These are phyloP conservation scores for Podaxis sp. DNA, from an alignment of 768 basidiomycete species.

Conservation along the genomic window DNA sequence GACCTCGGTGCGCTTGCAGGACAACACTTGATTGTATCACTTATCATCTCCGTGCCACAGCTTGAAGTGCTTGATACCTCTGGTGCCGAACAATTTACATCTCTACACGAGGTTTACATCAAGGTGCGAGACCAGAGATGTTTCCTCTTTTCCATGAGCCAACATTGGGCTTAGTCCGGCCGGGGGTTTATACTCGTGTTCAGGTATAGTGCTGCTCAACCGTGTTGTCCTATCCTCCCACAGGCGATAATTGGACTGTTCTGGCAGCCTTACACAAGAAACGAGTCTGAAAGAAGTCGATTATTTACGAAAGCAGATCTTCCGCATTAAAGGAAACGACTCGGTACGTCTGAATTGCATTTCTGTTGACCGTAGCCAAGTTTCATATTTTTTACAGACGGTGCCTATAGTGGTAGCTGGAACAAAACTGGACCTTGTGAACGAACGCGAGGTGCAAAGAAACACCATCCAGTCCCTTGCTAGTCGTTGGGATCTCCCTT, in stretches of 20 bases:
- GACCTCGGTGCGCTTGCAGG: constrained; percentile 48
- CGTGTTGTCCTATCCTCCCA: neutral
- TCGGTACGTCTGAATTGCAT: constrained; percentile 33
- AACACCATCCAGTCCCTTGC: constrained; percentile 63
- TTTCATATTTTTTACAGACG: constrained; percentile 30
- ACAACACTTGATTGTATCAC: neutral
- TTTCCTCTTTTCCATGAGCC: neutral
- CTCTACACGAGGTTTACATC: constrained; percentile 79
- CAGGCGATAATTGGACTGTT: neutral
- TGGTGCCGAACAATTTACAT: constrained; percentile 83
- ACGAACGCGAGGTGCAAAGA: constrained; percentile 75
- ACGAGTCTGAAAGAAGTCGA: constrained; percentile 79
- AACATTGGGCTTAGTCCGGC: constrained; percentile 44
- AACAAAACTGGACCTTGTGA: constrained; percentile 78
- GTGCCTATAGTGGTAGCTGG: constrained; percentile 86
- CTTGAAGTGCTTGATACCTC: constrained; percentile 83
- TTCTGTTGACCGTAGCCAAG: neutral
- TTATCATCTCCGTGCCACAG: constrained; percentile 32
- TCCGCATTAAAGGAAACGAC: constrained; percentile 72
- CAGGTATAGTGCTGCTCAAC: constrained; percentile 41
- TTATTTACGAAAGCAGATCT: constrained; percentile 76
- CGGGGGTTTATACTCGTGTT: constrained; percentile 83
- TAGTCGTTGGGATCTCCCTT: constrained; percentile 65
- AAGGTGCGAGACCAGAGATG: constrained; percentile 43
- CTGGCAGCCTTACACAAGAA: constrained; percentile 72